phyloP scores from a whole-genome alignment of 2,329 filamentous ascomycete species.

The Cadophora gregata region DNA sequence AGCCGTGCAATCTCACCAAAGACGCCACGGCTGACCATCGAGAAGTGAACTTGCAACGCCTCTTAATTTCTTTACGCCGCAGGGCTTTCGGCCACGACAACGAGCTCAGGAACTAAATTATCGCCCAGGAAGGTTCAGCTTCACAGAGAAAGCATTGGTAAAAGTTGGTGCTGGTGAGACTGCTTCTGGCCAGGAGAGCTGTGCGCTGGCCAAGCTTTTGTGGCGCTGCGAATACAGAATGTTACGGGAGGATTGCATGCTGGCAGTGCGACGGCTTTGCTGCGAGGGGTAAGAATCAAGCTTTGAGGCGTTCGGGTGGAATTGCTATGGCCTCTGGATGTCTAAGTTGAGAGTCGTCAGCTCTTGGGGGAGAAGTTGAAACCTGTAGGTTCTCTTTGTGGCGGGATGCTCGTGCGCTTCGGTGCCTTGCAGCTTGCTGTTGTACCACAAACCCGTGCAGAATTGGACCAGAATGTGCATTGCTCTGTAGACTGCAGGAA shows the following conservation, averaged over 20 bases:
- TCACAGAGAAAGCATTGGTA: background rate
- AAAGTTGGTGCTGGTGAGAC: background rate
- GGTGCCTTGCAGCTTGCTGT: background rate
- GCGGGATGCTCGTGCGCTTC: too few species aligned
- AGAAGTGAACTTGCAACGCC: background rate
- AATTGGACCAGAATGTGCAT: too few species aligned
- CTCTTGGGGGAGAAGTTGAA: slow-evolving; percentile 2
- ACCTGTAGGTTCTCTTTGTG: too few species aligned
- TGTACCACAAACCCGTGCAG: background rate
- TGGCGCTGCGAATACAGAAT: background rate
- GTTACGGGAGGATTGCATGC: background rate
- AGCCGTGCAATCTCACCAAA: slow-evolving; percentile 1
- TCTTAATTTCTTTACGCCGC: background rate
- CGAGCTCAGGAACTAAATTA: background rate
- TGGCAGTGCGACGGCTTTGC: background rate
- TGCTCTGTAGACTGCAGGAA: background rate
- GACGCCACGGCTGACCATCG: slow-evolving; percentile 8
- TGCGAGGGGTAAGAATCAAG: background rate
- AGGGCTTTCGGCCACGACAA: background rate
- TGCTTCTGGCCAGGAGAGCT: background rate
- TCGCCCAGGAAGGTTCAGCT: background rate
- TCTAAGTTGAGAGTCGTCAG: background rate
- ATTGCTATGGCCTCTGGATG: background rate
- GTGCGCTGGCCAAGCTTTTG: background rate
- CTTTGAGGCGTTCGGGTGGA: background rate